Conservation (phyloP, 2,329 filamentous ascomycete species). For the Exophiala sp. region DNA sequence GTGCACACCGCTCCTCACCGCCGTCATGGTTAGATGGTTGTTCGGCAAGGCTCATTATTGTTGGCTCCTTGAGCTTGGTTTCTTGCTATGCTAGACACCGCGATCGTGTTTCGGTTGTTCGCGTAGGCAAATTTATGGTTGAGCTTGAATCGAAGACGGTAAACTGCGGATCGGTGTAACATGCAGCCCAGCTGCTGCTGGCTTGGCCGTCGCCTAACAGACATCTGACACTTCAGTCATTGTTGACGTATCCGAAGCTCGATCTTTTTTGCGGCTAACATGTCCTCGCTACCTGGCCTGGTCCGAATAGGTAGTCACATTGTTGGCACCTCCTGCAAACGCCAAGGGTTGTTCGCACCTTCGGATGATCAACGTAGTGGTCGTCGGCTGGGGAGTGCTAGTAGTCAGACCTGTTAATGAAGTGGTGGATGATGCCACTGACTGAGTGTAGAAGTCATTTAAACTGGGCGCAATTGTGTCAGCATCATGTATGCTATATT, state of each 20-base stretch:
- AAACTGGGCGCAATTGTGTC: too few relatives aligned
- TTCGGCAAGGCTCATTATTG: conserved; percentile 3
- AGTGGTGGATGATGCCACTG: neutral
- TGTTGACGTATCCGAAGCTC: neutral
- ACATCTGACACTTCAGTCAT: neutral
- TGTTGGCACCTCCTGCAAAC: neutral
- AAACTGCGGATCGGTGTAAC: neutral
- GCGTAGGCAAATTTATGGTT: neutral
- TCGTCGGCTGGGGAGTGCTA: neutral
- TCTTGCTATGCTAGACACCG: too few relatives aligned
- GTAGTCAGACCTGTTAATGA: neutral
- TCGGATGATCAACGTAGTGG: conserved; percentile 9
- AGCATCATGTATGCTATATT: too few relatives aligned
- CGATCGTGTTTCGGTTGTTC: neutral
- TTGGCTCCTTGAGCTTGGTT: too few relatives aligned
- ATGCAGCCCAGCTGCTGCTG: neutral
- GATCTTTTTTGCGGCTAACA: neutral
- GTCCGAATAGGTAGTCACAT: neutral
- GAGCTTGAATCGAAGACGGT: neutral
- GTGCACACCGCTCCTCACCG: conserved; percentile 19
- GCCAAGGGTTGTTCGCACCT: conserved; percentile 4
- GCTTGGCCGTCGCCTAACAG: neutral
- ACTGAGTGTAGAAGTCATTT: too few relatives aligned
- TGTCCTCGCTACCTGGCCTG: neutral
- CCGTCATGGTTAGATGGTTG: conserved; percentile 1